A percentile compares a stretch with the other conserved stretches of the same genome.
Conservation (phyloP, 2,329 filamentous ascomycete species). For the Fulvia fulva region DNA sequence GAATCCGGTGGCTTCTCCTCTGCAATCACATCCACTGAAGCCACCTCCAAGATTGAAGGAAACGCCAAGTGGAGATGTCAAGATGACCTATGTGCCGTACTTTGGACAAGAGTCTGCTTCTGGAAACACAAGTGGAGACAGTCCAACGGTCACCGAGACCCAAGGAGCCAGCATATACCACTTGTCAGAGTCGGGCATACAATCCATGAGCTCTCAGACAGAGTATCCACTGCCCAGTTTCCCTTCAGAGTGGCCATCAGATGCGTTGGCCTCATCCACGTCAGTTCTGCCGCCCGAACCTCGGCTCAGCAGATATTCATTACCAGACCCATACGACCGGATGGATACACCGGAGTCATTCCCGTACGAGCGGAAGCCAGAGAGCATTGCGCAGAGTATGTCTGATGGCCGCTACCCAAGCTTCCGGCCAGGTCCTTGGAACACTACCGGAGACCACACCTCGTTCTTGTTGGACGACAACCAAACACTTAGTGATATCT, state of each 20-base stretch:
- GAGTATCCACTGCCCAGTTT: constrained; percentile 3
- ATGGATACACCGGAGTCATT: constrained; percentile 17
- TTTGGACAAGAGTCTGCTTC: constrained; percentile 10
- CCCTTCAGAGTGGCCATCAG: neutral
- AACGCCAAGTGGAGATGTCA: constrained; percentile 12
- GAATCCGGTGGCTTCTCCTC: neutral
- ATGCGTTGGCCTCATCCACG: constrained; percentile 9
- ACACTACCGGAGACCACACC: constrained; percentile 12
- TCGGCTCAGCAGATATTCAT: constrained; percentile 14
- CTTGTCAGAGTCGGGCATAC: constrained; percentile 22
- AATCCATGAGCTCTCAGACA: constrained; percentile 4
- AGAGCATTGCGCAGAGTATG: constrained; percentile 16
- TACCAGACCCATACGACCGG: constrained; percentile 15
- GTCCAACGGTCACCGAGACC: constrained; percentile 27
- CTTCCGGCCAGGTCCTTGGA: constrained; percentile 17
- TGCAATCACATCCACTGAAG: neutral
- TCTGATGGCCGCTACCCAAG: constrained; percentile 16
- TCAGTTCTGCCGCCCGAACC: constrained; percentile 15
- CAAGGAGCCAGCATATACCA: constrained; percentile 35
- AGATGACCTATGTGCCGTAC: constrained; percentile 12
- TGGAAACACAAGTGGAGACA: constrained; percentile 1
- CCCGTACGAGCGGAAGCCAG: constrained; percentile 17
- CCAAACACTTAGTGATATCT: constrained; percentile 54
- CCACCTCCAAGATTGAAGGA: constrained; percentile 11
- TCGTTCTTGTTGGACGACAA: constrained; percentile 54